Base-by-base conservation (phyloP, 202 grass and related monocot species). In the Setaria italica region DNA sequence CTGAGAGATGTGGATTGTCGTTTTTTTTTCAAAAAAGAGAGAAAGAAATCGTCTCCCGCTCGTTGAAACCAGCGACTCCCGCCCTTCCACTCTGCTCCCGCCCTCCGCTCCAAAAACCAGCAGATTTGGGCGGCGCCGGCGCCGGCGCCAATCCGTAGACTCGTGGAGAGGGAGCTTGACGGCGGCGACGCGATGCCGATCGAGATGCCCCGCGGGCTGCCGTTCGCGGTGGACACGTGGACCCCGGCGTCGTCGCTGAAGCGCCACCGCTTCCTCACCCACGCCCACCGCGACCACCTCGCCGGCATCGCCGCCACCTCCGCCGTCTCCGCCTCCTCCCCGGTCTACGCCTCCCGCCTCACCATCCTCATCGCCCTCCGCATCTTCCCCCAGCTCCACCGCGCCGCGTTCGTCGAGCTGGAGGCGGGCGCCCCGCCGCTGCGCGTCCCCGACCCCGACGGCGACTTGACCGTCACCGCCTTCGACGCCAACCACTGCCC, bases 221-320 rank as follows among this genome's bases (percentile, higher is more conserved):
- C 91, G 34, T 94, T 97, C 87, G 92, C 89, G 13, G 94, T 94
- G 80, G 94, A 97, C 79, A 97, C 89, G n/a, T 97, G 94, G 94
- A 92, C 80, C n/a, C 82, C 91, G 11, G 72, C 91, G 4, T 92
- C 91, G 9, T 50, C 76, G 12, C 21, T 57, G 37, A 92, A 94
- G 88, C 87, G 88, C 47, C 85, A 94, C 89, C 94, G 80, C 74
- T 97, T 97, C 81, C 83, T 97, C 72, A 97, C 91, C 83, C 94
- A 97, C 66, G 91, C 94, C 43, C 94, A 97, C 80, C 85, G 83
- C 15, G 94, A 97, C 85, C 91, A 97, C 83, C 88, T 90, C 68
- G 42, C 74, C 21, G 87, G 94, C 59, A 79, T 97, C 67, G 74
- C 74, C 56, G 60, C 85, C 67, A 66, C 67, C 39, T 11, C 30